Evolutionary conservation across 371 early-diverging fungal species (phyloP).

Genomic region (Mortierella sp.): DNA sequence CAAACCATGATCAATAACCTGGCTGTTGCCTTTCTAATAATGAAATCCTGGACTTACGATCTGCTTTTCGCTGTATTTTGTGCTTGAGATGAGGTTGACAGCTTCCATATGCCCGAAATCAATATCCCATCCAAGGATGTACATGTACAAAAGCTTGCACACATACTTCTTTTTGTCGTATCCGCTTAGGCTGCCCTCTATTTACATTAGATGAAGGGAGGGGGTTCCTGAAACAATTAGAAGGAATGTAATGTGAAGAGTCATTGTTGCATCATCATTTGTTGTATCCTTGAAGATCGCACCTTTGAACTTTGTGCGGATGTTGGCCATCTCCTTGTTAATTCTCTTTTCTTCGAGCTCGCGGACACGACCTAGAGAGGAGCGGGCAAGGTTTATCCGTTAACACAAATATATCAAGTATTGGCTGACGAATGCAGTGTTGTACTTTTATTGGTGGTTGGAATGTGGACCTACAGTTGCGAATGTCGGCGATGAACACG

Average conservation of each 20-base stretch:
- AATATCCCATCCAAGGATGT: slow-evolving; percentile 97
- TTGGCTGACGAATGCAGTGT: background rate
- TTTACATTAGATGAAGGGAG: background rate
- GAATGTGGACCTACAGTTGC: slow-evolving; percentile 60
- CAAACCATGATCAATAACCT: background rate
- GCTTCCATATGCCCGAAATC: slow-evolving; percentile 98
- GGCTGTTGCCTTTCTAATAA: background rate
- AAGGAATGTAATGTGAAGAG: background rate
- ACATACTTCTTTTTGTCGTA: slow-evolving; percentile 99
- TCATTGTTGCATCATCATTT: background rate
- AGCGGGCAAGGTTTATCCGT: slow-evolving; percentile 1
- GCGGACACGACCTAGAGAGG: slow-evolving; percentile 87
- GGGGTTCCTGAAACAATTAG: background rate
- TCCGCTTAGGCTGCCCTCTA: slow-evolving; percentile 91
- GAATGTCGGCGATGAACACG: slow-evolving; percentile 88
- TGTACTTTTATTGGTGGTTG: background rate
- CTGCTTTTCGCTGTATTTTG: slow-evolving; percentile 96
- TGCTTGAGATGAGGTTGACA: slow-evolving; percentile 89
- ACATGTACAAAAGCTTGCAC: slow-evolving; percentile 98
- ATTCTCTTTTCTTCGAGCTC: slow-evolving; percentile 97
- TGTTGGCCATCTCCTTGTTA: slow-evolving; percentile 99
- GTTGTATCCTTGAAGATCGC: slow-evolving; percentile 4
- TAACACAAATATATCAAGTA: background rate
- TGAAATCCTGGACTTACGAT: slow-evolving; percentile 72
- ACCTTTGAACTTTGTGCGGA: slow-evolving; percentile 98